Conservation (phyloP, 208 protist species). For the Wallacemonas collosoma region DNA sequence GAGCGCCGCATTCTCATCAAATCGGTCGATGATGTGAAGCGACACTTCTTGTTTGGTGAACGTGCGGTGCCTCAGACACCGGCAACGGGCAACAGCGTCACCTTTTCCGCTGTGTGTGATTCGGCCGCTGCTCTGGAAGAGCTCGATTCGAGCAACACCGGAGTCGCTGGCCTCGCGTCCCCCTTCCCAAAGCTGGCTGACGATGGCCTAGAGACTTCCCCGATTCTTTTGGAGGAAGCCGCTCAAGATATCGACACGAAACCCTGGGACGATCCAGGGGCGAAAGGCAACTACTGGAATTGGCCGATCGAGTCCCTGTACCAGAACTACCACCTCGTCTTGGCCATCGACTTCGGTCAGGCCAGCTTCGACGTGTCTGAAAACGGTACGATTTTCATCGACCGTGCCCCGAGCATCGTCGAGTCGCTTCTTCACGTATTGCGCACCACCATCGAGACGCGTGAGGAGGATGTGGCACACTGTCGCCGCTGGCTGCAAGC, state of each 20-base stretch:
- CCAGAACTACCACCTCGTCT: slow-evolving; percentile 77
- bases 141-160: slow-evolving; percentile 4
- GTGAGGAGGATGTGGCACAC: slow-evolving; percentile 45
- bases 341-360: slow-evolving; percentile 77
- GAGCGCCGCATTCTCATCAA: slow-evolving; percentile 49
- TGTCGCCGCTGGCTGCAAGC: slow-evolving; percentile 52
- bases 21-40: slow-evolving; percentile 58
- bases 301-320: slow-evolving; percentile 86
- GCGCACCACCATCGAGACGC: slow-evolving; percentile 57
- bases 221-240: slow-evolving; percentile 31
- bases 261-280: slow-evolving; percentile 65
- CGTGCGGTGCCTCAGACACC: slow-evolving; percentile 30
- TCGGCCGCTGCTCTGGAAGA: background rate
- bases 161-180: slow-evolving; percentile 4
- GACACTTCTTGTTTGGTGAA: slow-evolving; percentile 32
- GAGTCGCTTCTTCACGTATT: slow-evolving; percentile 67
- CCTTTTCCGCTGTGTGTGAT: slow-evolving; percentile 4
- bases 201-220: slow-evolving; percentile 25
- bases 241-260: slow-evolving; percentile 44
- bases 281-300: slow-evolving; percentile 60
- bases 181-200: slow-evolving; percentile 23
- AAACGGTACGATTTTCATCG: slow-evolving; percentile 74
- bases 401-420: slow-evolving; percentile 71
- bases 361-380: slow-evolving; percentile 68
- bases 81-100: slow-evolving; percentile 38